Base-by-base conservation (phyloP, 176 grass and related monocot species). In the Bromus sterilis region DNA sequence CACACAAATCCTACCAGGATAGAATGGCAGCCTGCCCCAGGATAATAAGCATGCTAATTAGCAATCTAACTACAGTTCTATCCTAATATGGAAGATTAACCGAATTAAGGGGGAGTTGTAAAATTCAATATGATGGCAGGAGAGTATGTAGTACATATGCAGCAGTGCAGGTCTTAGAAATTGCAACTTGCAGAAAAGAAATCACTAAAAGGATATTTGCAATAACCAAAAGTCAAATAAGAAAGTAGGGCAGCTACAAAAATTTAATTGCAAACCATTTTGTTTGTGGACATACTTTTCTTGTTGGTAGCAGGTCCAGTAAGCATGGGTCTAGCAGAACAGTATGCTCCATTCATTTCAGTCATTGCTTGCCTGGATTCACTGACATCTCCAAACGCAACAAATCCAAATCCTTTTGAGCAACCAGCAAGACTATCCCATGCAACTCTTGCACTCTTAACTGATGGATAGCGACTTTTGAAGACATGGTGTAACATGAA, bases 381-480 rank as follows among this genome's bases (percentile, higher is more conserved):
- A 78, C 41, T 72, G 12, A 39, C 29, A 82, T 97, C 87, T 39
- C 80, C 80, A 86, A 97, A 97, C 78, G 77, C 85, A 24, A 97
- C 89, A 92, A 97, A 97, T 11, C 94, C 94, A 68, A 90, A 97
- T 33, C 91, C 94, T 75, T 97, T 97, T 26, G 94, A 94, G 25
- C 80, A 77, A 26, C 85, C 83, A 20, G 91, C 89, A 24, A 46
- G 29, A 68, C 68, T 89, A 73, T 97, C 91, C 15, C 81, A 86
- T 31, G 94, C 91, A 88, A 97, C 83, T 79, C 90, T 97, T 55
- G 89, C 94, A 69, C 87, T 68, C 81, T 86, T 97, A 64, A 97
- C 85, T 57, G 94, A 92, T 25, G 91, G 48, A 78, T 97, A 97
- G 42, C 51, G 87, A 49, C 39, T 80, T 81, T 85, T 97, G 70